These are phyloP conservation scores for Arthrobotrys pseudoclavata DNA, from an alignment of 2,329 filamentous ascomycete species.

Conservation along the genomic window DNA sequence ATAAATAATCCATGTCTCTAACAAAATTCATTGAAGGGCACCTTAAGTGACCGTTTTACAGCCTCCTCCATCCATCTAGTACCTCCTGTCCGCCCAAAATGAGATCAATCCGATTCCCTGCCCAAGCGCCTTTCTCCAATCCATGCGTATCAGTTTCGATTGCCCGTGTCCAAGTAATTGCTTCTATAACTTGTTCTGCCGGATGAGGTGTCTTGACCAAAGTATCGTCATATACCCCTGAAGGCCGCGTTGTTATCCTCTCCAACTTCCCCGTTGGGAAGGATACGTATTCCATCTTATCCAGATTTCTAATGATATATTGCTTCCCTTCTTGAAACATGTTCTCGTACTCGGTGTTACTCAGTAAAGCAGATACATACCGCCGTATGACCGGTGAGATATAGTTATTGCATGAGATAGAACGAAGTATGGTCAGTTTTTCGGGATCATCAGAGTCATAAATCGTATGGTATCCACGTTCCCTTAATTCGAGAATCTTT, in stretches of 20 bases:
- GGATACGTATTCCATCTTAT: constrained; percentile 26
- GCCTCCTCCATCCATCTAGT: constrained; percentile 7
- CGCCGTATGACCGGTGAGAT: constrained; percentile 7
- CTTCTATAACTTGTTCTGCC: constrained; percentile 27
- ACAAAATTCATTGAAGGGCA: no score
- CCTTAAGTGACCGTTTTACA: background rate
- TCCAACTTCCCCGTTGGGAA: constrained; percentile 33
- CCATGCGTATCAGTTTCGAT: background rate
- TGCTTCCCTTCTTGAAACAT: constrained; percentile 31
- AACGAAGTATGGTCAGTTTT: constrained; percentile 12
- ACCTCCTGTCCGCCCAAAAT: background rate
- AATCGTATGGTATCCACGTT: constrained; percentile 42
- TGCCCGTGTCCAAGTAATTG: constrained; percentile 27
- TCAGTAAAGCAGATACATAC: constrained; percentile 22
- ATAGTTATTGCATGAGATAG: background rate
- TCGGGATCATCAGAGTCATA: constrained; percentile 40
- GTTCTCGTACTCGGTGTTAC: constrained; percentile 38
- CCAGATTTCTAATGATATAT: constrained; percentile 41
- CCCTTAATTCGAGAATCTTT: constrained; percentile 23
- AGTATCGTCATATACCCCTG: constrained; percentile 17
- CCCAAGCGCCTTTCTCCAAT: constrained; percentile 27
- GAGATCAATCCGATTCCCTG: constrained; percentile 33
- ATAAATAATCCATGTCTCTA: background rate
- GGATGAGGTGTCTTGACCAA: constrained; percentile 12
- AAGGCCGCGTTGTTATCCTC: background rate